Percentiles rank a stretch among this genome's conserved stretches.
Evolutionary conservation across 2,329 filamentous ascomycete genomes (phyloP).

Genomic region (Verticillium albo-atrum): DNA sequence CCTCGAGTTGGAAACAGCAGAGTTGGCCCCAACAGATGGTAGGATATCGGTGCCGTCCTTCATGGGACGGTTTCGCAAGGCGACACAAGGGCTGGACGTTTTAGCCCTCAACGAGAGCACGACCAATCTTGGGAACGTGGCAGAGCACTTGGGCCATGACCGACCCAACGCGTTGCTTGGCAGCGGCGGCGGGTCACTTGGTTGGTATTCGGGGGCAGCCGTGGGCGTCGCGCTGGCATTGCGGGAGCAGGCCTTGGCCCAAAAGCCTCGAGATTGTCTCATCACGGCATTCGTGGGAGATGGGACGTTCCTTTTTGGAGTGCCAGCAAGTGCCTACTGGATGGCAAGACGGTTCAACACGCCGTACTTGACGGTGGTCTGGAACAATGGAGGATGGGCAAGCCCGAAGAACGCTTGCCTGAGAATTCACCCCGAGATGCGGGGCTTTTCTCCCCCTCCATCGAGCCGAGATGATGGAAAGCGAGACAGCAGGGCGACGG

Average conservation of each 20-base stretch:
- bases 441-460: background rate
- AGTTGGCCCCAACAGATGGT: conserved; percentile 40
- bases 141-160: conserved; percentile 56
- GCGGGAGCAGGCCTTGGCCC: background rate
- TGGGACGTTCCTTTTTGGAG: conserved; percentile 15
- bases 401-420: conserved; percentile 12
- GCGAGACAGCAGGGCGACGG: background rate
- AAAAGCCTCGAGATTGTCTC: background rate
- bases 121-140: conserved; percentile 30
- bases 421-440: conserved; percentile 13
- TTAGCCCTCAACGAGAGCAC: conserved; percentile 64
- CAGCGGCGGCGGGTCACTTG: conserved; percentile 24
- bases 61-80: conserved; percentile 45
- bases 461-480: background rate
- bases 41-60: conserved; percentile 49
- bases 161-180: conserved; percentile 25
- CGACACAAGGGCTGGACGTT: conserved; percentile 53
- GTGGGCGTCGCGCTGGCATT: conserved; percentile 21
- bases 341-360: conserved; percentile 12
- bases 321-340: conserved; percentile 13
- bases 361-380: conserved; percentile 14
- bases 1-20: conserved; percentile 38
- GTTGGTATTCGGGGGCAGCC: conserved; percentile 27
- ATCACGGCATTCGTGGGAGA: conserved; percentile 13
- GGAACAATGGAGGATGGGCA: conserved; percentile 15